A percentile compares a stretch with the other conserved stretches of the same genome.
Evolutionary conservation across 768 basidiomycete species (phyloP).

Genomic region (Guyanaporus albipodus): DNA sequence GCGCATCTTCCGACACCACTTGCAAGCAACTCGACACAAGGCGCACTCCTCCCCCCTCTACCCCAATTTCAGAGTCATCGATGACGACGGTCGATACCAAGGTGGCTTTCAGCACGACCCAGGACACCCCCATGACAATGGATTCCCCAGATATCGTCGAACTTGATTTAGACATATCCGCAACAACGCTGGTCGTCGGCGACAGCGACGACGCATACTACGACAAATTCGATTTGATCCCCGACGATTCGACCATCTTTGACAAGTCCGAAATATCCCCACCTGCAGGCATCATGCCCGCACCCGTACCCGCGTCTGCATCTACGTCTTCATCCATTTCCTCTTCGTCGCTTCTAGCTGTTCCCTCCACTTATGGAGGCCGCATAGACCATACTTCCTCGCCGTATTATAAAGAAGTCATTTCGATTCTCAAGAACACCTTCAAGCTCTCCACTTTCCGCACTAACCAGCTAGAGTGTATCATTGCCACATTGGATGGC

Average conservation of each 20-base stretch:
- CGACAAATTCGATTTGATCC: constrained; percentile 38
- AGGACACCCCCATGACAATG: constrained; percentile 2
- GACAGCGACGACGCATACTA: constrained; percentile 49
- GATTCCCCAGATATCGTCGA: constrained; percentile 16
- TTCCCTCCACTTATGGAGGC: neutral
- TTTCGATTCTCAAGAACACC: constrained; percentile 29
- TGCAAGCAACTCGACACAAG: neutral
- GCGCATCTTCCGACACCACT: neutral
- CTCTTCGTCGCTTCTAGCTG: no score
- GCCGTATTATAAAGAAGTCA: constrained; percentile 29
- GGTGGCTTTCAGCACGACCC: neutral
- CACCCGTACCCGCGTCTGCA: constrained; percentile 6
- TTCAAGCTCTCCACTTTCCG: constrained; percentile 74
- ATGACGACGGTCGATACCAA: constrained; percentile 9
- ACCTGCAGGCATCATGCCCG: constrained; percentile 4
- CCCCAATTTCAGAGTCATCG: constrained; percentile 16
- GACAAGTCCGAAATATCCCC: constrained; percentile 10
- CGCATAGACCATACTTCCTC: constrained; percentile 33
- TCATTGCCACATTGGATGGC: constrained; percentile 73
- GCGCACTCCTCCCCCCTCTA: constrained; percentile 14
- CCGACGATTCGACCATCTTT: constrained; percentile 13
- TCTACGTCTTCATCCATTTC: constrained; percentile 1
- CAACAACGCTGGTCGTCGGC: constrained; percentile 19
- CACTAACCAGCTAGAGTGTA: constrained; percentile 80
- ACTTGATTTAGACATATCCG: constrained; percentile 22